phyloP scores from a whole-genome alignment of 2,329 filamentous ascomycete species.

The Annulohypoxylon truncatum region DNA sequence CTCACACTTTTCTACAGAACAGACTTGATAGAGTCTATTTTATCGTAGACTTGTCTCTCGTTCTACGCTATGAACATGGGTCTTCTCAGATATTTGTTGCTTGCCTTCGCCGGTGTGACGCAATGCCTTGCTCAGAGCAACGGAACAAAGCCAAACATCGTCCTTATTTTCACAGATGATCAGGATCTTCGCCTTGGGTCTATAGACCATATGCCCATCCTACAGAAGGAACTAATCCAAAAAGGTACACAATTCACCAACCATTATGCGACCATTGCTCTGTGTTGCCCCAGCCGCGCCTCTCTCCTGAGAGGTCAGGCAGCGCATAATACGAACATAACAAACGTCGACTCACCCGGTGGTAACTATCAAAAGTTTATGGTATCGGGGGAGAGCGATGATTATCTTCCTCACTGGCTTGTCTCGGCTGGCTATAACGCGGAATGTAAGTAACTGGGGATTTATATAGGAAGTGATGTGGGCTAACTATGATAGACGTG shows the following conservation, averaged over 20 bases:
- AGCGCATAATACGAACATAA: constrained; percentile 48
- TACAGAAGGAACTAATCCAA: constrained; percentile 40
- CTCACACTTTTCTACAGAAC: background rate
- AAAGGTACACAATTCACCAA: constrained; percentile 45
- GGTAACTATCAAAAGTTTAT: constrained; percentile 40
- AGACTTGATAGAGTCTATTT: background rate
- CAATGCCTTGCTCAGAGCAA: background rate
- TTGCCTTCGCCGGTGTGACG: background rate
- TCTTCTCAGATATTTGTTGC: background rate
- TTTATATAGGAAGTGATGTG: background rate
- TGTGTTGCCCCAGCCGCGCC: constrained; percentile 47
- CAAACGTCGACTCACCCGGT: constrained; percentile 29
- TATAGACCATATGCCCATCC: constrained; percentile 25
- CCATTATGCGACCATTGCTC: constrained; percentile 47
- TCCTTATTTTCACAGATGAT: constrained; percentile 47
- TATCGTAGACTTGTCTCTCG: background rate
- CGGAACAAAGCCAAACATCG: constrained; percentile 32
- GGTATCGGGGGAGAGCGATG: constrained; percentile 16
- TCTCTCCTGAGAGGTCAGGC: constrained; percentile 43
- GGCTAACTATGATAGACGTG: constrained; percentile 9
- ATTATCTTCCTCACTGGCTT: constrained; percentile 38
- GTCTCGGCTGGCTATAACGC: constrained; percentile 33
- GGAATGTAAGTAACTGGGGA: constrained; percentile 10
- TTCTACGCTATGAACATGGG: background rate
- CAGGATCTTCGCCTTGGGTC: constrained; percentile 42